Evolutionary conservation across 1,284 basidiomycete genomes (phyloP), one percentile per base, ranked within the genome.

Genomic region (Butyriboletus regius): DNA sequence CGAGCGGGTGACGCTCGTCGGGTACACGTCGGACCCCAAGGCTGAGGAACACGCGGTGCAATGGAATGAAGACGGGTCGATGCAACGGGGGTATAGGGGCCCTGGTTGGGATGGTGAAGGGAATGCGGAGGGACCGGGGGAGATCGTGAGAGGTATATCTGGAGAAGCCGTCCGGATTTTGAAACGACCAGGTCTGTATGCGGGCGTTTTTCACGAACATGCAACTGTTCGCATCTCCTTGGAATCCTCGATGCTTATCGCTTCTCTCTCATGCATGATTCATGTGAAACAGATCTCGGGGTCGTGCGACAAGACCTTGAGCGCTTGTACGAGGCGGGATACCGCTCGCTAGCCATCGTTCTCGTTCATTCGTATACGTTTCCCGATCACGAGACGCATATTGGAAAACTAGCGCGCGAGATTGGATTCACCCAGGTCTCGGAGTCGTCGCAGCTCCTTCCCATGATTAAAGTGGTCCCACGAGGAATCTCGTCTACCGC

Each of bases 391-490:
- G 93, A 97, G 67, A 71, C 75, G 5, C 68, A 79, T 33, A 71
- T 97, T 20, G 91, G 85, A 13, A 70, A 74, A 2, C 66, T 96
- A 32, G 91, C 95, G 4, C 75, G 81, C 40, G 75, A 79, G 45
- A 63, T 93, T 13, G 92, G 94, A 15, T 98, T 97, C 68, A 74
- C 73, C 4, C 90, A 96, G 50, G 81, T 98, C 57, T 95, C 91
- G 6, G 81, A 91, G 57, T 95, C 91, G 0, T 86, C 89, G 2
- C 81, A 86, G 56, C 78, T 97, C 8, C 80, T 93, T 48, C 89
- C 95, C 3, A 94, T 95, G 91, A 94, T 96, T 72, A 90, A 90
- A 69, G 88, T 96, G 78, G 91, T 97, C 5, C 87, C 92, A 1
- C 85, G 95, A 6, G 95, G 92, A 0, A 84, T 89, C 4, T 94